phyloP scores from a whole-genome alignment of 345 rosid species.

The Euphorbia peplus region DNA sequence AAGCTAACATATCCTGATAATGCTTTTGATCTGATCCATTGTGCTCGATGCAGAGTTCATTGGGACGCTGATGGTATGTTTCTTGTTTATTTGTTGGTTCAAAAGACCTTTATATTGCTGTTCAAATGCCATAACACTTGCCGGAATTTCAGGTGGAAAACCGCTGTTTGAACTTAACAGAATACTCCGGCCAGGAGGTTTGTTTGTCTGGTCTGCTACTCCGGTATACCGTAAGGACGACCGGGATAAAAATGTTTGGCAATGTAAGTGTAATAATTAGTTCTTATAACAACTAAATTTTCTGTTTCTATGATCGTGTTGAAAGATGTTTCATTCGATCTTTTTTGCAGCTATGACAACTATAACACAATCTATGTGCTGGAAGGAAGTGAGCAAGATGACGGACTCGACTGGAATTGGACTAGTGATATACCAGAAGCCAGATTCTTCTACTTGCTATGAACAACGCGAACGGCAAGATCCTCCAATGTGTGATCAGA shows the following conservation, averaged over 20 bases:
- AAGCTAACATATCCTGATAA: slow-evolving; percentile 65
- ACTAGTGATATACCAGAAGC: slow-evolving; percentile 79
- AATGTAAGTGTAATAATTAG: slow-evolving; percentile 14
- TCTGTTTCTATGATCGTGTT: slow-evolving; percentile 12
- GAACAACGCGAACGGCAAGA: slow-evolving; percentile 41
- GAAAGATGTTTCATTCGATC: not conserved
- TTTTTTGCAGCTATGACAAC: slow-evolving; percentile 71
- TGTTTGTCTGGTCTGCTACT: slow-evolving; percentile 94
- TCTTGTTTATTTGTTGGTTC: slow-evolving; percentile 11
- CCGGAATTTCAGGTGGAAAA: slow-evolving; percentile 73
- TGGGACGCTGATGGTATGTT: slow-evolving; percentile 84
- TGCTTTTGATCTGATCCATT: slow-evolving; percentile 79
- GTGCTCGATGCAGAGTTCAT: slow-evolving; percentile 95
- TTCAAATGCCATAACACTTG: slow-evolving; percentile 2
- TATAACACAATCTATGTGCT: slow-evolving; percentile 76
- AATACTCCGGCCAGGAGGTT: slow-evolving; percentile 92
- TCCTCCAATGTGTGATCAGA: slow-evolving; percentile 65
- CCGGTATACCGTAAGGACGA: slow-evolving; percentile 71
- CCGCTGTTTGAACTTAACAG: slow-evolving; percentile 88
- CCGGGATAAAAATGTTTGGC: slow-evolving; percentile 69
- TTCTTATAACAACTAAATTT: not conserved
- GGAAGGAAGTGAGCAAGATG: slow-evolving; percentile 67
- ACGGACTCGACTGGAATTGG: slow-evolving; percentile 67
- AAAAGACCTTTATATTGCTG: slow-evolving; percentile 7
- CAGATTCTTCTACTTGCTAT: slow-evolving; percentile 66